These are phyloP conservation scores for Metarhizium rileyi DNA, from an alignment of 2,329 filamentous ascomycete genomes.

Conservation along the genomic window DNA sequence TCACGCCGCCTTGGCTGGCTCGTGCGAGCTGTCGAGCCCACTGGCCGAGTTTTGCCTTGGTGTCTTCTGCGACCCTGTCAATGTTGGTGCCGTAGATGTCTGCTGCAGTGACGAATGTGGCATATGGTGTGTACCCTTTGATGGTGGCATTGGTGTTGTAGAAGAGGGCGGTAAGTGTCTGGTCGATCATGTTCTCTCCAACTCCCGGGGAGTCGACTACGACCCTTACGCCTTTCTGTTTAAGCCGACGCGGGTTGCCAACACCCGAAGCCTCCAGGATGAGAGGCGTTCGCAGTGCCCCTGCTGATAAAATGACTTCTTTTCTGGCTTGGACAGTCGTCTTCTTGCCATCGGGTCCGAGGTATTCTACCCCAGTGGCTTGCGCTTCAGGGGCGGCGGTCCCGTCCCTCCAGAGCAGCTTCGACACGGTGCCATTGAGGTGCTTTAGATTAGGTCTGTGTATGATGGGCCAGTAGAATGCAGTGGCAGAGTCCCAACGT, in stretches of 20 bases:
- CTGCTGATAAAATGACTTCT: conserved; percentile 38
- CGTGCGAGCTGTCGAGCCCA: conserved; percentile 22
- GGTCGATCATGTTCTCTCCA: conserved; percentile 43
- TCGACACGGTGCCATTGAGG: conserved; percentile 26
- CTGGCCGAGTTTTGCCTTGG: conserved; percentile 14
- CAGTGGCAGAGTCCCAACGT: conserved; percentile 31
- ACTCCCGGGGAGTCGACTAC: conserved; percentile 38
- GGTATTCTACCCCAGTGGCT: conserved; percentile 27
- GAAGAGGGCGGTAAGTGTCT: conserved; percentile 25
- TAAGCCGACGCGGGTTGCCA: conserved; percentile 32
- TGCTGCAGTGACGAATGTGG: conserved; percentile 22
- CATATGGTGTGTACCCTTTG: conserved; percentile 20
- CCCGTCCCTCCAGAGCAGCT: conserved; percentile 16
- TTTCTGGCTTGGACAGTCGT: conserved; percentile 27
- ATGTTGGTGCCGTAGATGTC: conserved; percentile 24
- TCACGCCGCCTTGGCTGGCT: conserved; percentile 17
- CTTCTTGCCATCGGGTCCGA: conserved; percentile 24
- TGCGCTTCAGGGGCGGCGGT: conserved; percentile 5
- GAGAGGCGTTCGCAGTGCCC: conserved; percentile 39
- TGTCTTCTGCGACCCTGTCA: conserved; percentile 14
- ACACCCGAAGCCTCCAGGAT: conserved; percentile 45
- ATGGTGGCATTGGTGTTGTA: conserved; percentile 15
- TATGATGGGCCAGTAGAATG: conserved; percentile 30
- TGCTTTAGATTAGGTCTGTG: conserved; percentile 27
- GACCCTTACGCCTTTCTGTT: conserved; percentile 30